Evolutionary conservation across 192 early-diverging fungal species (phyloP).

Genomic region (Podila epigama): DNA sequence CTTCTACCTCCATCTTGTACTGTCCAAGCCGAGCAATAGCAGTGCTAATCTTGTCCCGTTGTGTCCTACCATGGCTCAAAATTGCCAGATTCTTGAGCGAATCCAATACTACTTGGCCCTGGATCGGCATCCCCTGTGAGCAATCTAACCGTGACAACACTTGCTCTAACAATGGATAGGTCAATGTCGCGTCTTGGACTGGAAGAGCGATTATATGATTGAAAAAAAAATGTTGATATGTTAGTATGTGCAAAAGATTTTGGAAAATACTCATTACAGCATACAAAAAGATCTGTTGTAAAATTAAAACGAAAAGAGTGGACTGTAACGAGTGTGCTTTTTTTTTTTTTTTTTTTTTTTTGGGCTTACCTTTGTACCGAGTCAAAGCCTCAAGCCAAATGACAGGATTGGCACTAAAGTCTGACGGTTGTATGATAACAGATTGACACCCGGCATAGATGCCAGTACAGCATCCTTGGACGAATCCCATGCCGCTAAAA

Average conservation of each 20-base stretch:
- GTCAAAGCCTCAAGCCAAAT: constrained; percentile 49
- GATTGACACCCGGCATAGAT: constrained; percentile 46
- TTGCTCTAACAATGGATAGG: constrained; percentile 29
- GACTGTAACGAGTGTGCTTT: too few relatives aligned
- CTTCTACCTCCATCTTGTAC: constrained; percentile 59
- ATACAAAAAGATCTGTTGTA: neutral
- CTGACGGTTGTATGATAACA: constrained; percentile 30
- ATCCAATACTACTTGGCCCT: constrained; percentile 2
- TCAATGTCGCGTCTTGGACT: constrained; percentile 39
- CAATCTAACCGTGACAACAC: constrained; percentile 21
- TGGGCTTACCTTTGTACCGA: constrained; percentile 52
- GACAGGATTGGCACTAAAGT: constrained; percentile 38
- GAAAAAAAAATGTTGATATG: neutral
- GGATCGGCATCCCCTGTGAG: neutral
- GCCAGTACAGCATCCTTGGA: constrained; percentile 31
- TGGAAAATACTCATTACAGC: neutral
- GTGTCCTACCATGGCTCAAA: constrained; percentile 23
- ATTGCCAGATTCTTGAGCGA: constrained; percentile 27
- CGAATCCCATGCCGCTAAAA: constrained; percentile 44
- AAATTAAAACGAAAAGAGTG: too few relatives aligned
- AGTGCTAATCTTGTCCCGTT: constrained; percentile 19
- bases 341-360: too few relatives aligned
- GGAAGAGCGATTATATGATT: neutral
- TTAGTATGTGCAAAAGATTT: neutral
- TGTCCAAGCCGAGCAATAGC: constrained; percentile 14